Evolutionary conservation across 371 early-diverging fungal genomes (phyloP), one percentile per base, ranked within the genome.

Genomic region (Rhizomucor miehei): DNA sequence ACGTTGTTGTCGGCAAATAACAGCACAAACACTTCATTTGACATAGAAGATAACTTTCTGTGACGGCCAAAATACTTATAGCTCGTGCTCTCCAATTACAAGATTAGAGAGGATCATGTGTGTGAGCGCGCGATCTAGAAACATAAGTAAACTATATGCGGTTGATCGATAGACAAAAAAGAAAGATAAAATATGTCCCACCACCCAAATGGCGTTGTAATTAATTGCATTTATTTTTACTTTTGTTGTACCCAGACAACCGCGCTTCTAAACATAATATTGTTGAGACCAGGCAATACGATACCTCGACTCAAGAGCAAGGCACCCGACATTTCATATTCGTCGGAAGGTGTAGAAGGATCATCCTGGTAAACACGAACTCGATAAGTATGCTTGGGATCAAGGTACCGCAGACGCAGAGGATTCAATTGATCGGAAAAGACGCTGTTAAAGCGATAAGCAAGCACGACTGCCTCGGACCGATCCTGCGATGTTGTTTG

Each of bases 261-360:
- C 9, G 34, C 45, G 24, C 54, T 53, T 24, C 25, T 53, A n/a
- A 53, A 53, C 54, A 53, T 53, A 21, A 24, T 45, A 19, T 44
- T 35, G 20, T 53, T 53, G 1, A 53, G 19, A 14, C 54, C 45
- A 16, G 44, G 54, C 1, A 45, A 36, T 25, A 19, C 21, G 14
- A 44, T 12, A 16, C 73, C 73, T 35, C 51, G 50, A 14, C 46
- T 37, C 67, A 69, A 59, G 3, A 73, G 52, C 4, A 58, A 49
- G 1, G 62, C 57, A 12, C 69, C 73, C 1, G 73, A 66, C 13
- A 57, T 25, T 6, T 51, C 23, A 12, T 49, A 52, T 10, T 16
- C 41, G 54, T 54, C 63, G 2, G 25, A 57, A 24, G 67, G 47
- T 0, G 34, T 16, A 2, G 24, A 19, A 10, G 71, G 63, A 45